Evolutionary conservation across 2,329 filamentous ascomycete genomes (phyloP).

Genomic region (Colletotrichum paranaense): DNA sequence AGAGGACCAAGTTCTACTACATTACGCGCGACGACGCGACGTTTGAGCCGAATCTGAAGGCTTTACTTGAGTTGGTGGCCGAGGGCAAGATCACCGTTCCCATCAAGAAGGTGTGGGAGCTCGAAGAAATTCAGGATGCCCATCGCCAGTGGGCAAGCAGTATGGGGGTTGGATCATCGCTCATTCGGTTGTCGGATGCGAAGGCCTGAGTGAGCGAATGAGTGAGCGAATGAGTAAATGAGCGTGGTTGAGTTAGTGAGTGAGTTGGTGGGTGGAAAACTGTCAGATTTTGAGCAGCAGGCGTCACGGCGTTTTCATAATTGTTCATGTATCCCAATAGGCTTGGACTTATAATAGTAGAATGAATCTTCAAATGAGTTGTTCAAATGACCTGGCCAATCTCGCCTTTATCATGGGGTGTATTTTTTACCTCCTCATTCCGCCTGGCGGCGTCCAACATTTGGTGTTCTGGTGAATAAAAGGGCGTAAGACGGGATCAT

Average conservation of each 20-base stretch:
- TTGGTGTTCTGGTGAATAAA: not conserved
- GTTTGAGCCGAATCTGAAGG: conserved; percentile 45
- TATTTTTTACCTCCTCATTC: not conserved
- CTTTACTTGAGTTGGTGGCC: conserved; percentile 45
- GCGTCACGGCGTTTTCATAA: not conserved
- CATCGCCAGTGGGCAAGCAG: conserved; percentile 50
- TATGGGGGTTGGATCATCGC: conserved; percentile 48
- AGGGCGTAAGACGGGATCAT: not conserved
- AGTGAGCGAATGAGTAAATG: not conserved
- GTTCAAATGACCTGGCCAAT: not conserved
- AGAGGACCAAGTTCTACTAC: conserved; percentile 49
- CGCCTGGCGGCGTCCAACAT: not conserved
- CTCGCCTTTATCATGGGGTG: not conserved
- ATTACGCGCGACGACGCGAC: conserved; percentile 47
- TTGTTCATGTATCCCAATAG: not conserved
- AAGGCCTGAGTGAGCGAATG: not conserved
- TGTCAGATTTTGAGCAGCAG: not conserved
- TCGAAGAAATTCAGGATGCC: conserved; percentile 52
- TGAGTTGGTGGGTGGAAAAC: not conserved
- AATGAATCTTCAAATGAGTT: not conserved
- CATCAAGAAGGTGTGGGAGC: conserved; percentile 53
- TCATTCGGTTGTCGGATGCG: conserved; percentile 43
- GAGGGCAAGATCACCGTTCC: conserved; percentile 47
- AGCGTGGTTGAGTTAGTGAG: not conserved
- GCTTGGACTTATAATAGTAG: not conserved